Evolutionary conservation across 2,329 filamentous ascomycete species (phyloP).

Genomic region (Orbilia brochopaga): DNA sequence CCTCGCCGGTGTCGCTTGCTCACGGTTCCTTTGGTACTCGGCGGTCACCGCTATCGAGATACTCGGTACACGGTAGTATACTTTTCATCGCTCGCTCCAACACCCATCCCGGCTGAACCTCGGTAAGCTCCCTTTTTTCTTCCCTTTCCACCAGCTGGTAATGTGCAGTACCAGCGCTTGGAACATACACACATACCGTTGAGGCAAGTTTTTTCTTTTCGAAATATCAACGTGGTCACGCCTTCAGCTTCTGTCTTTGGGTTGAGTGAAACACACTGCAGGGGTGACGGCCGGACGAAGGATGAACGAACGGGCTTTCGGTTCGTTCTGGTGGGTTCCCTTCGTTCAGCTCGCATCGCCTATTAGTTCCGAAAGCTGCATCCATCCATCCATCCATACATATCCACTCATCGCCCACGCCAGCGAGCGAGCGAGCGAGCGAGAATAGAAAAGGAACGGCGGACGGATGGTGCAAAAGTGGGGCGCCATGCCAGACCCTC

Average conservation of each 20-base stretch:
- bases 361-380: constrained; percentile 50
- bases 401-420: constrained; percentile 45
- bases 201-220: constrained; percentile 16
- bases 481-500: constrained; percentile 39
- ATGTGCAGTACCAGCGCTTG: no score
- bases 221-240: constrained; percentile 16
- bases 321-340: constrained; percentile 41
- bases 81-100: neutral
- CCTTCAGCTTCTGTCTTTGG: constrained; percentile 44
- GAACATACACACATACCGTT: no score
- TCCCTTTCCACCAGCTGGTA: no score
- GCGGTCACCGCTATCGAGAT: neutral
- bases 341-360: constrained; percentile 44
- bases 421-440: no score
- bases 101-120: constrained; percentile 20
- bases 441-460: constrained; percentile 42
- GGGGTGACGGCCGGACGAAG: constrained; percentile 29
- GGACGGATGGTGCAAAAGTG: no score
- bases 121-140: constrained; percentile 40
- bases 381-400: no score
- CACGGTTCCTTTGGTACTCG: neutral
- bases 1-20: neutral
- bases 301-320: constrained; percentile 18
- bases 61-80: neutral
- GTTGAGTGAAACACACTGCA: constrained; percentile 46